Conservation (phyloP, 768 basidiomycete genomes). For the Auriscalpium microsporum region DNA sequence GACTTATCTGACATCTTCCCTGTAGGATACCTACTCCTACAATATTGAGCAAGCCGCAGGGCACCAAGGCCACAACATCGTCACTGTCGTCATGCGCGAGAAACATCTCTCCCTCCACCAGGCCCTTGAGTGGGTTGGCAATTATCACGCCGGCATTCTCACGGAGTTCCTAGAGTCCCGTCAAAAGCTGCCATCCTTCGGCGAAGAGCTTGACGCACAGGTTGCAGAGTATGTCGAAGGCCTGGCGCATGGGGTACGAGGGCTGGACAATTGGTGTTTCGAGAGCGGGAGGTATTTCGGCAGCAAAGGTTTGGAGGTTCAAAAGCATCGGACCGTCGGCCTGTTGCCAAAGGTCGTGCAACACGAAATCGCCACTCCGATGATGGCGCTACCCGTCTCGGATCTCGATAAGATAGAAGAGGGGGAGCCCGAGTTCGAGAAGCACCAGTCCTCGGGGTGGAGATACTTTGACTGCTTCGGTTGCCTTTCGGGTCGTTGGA, state of each 20-base stretch:
- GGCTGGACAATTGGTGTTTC: slow-evolving; percentile 25
- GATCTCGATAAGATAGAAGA: not conserved
- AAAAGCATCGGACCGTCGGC: slow-evolving; percentile 1
- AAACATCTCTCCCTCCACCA: slow-evolving; percentile 16
- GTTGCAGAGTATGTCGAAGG: slow-evolving; percentile 28
- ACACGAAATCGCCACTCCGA: not conserved
- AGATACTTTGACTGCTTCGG: no score
- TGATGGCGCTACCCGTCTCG: slow-evolving; percentile 3
- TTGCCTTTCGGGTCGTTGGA: no score
- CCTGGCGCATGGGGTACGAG: slow-evolving; percentile 33
- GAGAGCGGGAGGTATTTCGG: slow-evolving; percentile 28
- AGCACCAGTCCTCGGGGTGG: no score
- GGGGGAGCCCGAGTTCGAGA: no score
- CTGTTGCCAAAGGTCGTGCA: not conserved
- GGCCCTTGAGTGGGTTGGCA: slow-evolving; percentile 17
- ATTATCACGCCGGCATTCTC: slow-evolving; percentile 16
- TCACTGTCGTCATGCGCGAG: slow-evolving; percentile 22
- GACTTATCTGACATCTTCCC: not conserved
- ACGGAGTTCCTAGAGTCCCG: slow-evolving; percentile 25
- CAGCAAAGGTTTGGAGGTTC: slow-evolving; percentile 20
- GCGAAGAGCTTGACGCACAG: slow-evolving; percentile 23
- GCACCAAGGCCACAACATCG: slow-evolving; percentile 19
- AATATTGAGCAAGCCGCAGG: slow-evolving; percentile 25
- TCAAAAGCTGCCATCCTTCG: slow-evolving; percentile 28
- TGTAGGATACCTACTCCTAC: slow-evolving; percentile 25